Evolutionary conservation across 257 asterid genomes (phyloP), one percentile per base, ranked within the genome.

Genomic region (Knoxia roxburghii): DNA sequence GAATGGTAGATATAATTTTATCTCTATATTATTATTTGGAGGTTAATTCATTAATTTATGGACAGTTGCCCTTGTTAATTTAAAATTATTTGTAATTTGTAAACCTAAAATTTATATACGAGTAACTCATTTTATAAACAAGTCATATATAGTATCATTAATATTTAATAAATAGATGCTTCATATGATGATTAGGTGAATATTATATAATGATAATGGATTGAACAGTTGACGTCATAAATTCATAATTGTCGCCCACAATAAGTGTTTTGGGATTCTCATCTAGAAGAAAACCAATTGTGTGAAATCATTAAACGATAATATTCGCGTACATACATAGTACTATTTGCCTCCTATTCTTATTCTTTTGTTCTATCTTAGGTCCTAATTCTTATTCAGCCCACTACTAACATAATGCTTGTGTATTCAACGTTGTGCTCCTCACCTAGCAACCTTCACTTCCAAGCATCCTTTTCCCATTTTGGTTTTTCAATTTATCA

Each of bases 371-470:
- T 6, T 48, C 20, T 13, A 3, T 8, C 26, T 23, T 54, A 1
- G 29, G 46, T 54, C 32, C 29, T 39, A 54, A 68, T 68, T 68
- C 72, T 55, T 27, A 40, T 68, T 39, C 63, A 20, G 24, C 53
- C 49, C n/a, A n/a, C n/a, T n/a, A 48, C 53, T 48, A 40, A 24
- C 20, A 20, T 21, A 6, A 1, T 13, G 8, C 27, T 3, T 13
- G 1, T 18, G 15, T 14, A 6, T 46, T 21, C 60, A 18, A 27
- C 20, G 48, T 35, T 39, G 51, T 39, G 15, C 51, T 39, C 48
- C 21, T 41, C 67, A 41, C 13, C 53, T 6, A 11, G 30, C 67
- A 35, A 35, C 59, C 61, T 21, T 48, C 67, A 50, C 27, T 21
- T 21, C 13, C 27, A 50, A 1, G 56, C 56, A 50, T 50, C 56